Evolutionary conservation across 2,329 filamentous ascomycete species (phyloP), one percentile per base, ranked within the genome.

Genomic region (Westerdykella aurantiaca): DNA sequence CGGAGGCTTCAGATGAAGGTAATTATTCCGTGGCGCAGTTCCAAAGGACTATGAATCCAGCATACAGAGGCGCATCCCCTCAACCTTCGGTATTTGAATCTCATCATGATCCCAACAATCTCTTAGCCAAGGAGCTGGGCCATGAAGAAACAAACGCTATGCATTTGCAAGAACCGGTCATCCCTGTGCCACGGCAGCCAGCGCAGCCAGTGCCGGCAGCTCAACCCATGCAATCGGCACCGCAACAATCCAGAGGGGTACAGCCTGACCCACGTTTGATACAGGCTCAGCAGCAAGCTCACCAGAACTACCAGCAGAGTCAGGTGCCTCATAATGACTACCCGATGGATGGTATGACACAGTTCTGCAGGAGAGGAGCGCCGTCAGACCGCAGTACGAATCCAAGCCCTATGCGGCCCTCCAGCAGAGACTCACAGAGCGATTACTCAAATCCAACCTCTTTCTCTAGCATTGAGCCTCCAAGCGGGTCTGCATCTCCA

Each of bases 11-110:
- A 0, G 89, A 95, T 17, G 90, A 95, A 51, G 88, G 90, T 4
- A 82, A 79, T 55, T 98, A 95, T 63, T 95, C 89, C 0, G 88
- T 98, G 11, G 94, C 94, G 4, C 91, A 98, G 61, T 98, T 97
- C 59, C 88, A 90, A 47, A 80, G 93, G 47, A 90, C 86, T 43
- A 95, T 96, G 69, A 98, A 98, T 60, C 91, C 94, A 14, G 87
- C 89, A 0, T 97, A 94, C 73, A 81, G 94, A 49, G 89, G 85
- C n/a, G 95, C 93, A 0, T 98, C 93, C 6, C 93, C 94, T 1
- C 90, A 95, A 61, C 91, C 91, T 10, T 96, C 93, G 3, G 88
- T 84, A 1, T 95, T 86, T 55, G 88, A 94, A 60, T 95, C 90
- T 31, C 90, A 95, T 55, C 86, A 95, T 63, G 89, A 95, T 58